These are phyloP conservation scores for Tolypocladium sp. DNA, from an alignment of 2,329 filamentous ascomycete species.

Conservation along the genomic window DNA sequence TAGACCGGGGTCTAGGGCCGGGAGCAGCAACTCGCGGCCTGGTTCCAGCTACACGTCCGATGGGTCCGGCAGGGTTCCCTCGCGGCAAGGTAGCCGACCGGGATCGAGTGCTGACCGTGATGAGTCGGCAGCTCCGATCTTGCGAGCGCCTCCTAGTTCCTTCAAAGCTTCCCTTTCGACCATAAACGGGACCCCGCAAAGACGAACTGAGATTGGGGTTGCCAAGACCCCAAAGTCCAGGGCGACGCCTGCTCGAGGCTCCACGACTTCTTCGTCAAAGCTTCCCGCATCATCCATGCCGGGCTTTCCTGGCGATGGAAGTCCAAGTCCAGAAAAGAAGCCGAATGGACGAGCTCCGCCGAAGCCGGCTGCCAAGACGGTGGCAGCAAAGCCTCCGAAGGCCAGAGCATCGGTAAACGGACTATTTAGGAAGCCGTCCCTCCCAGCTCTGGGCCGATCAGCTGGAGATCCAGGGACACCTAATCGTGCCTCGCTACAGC, in stretches of 20 bases:
- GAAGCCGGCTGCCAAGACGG: conserved; percentile 36
- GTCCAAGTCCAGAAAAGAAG: conserved; percentile 30
- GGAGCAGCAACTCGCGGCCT: conserved; percentile 36
- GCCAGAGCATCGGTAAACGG: conserved; percentile 43
- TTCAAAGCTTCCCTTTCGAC: conserved; percentile 33
- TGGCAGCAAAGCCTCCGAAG: conserved; percentile 36
- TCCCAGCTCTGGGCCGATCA: conserved; percentile 26
- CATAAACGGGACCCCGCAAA: conserved; percentile 35
- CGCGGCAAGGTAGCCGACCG: conserved; percentile 42
- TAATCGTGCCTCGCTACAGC: neutral
- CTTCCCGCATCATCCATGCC: conserved; percentile 16
- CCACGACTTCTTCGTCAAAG: conserved; percentile 10
- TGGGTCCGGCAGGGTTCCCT: conserved; percentile 42
- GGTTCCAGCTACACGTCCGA: conserved; percentile 54
- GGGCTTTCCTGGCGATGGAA: conserved; percentile 15
- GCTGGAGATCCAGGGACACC: neutral
- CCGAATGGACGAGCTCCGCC: conserved; percentile 15
- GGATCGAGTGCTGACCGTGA: conserved; percentile 43
- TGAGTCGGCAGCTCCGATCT: conserved; percentile 25
- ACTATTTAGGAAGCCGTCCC: conserved; percentile 46
- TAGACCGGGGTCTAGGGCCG: conserved; percentile 42
- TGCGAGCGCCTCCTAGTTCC: conserved; percentile 33
- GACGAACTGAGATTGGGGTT: conserved; percentile 9
- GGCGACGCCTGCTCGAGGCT: conserved; percentile 12
- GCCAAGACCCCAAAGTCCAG: conserved; percentile 15